Conservation (phyloP, 2,329 filamentous ascomycete species). For the Pseudovirgaria hyperparasitica region DNA sequence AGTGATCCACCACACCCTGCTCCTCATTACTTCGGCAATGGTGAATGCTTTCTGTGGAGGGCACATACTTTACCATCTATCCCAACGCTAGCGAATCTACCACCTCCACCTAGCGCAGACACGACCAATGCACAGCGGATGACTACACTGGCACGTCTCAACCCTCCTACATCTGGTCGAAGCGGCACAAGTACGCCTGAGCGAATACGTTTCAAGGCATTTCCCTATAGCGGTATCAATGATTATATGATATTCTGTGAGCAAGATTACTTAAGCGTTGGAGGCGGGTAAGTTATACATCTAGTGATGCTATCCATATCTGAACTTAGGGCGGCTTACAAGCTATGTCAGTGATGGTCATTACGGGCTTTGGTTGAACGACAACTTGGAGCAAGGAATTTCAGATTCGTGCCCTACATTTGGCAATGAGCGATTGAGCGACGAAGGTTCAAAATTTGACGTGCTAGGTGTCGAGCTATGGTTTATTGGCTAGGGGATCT, state of each 20-base stretch:
- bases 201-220: conserved; percentile 87
- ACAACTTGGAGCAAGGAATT: conserved; percentile 69
- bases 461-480: conserved; percentile 86
- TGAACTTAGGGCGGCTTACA: not conserved
- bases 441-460: conserved; percentile 85
- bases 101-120: conserved; percentile 56
- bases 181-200: conserved; percentile 49
- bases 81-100: conserved; percentile 40
- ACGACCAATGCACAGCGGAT: conserved; percentile 48
- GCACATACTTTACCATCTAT: conserved; percentile 51
- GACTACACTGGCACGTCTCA: conserved; percentile 40
- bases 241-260: conserved; percentile 97
- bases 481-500: conserved; percentile 78
- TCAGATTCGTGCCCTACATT: conserved; percentile 82
- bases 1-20: conserved; percentile 75
- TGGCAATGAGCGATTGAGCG: conserved; percentile 85
- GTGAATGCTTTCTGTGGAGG: conserved; percentile 90
- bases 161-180: conserved; percentile 16
- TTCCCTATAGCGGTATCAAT: conserved; percentile 89
- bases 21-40: conserved; percentile 84
- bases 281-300: conserved; percentile 49
- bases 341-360: conserved; percentile 51
- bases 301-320: not conserved
- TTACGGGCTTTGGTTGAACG: conserved; percentile 89
- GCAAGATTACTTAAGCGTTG: conserved; percentile 68